Base-by-base conservation (phyloP, 2,329 filamentous ascomycete species). In the Mariannaea sp. region DNA sequence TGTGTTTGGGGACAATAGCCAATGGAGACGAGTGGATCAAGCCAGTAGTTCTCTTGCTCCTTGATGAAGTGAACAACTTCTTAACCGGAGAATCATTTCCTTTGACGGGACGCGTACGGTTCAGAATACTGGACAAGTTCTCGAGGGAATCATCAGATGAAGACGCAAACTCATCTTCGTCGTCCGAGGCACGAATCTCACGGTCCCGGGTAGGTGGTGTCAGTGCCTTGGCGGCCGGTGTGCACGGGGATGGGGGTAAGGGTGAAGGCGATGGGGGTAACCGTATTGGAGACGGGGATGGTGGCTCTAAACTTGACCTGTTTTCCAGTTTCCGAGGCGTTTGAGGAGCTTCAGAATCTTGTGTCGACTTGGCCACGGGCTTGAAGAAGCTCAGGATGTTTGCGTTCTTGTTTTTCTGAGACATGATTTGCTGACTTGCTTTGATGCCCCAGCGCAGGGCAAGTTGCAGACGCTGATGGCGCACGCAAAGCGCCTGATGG, bases 171-270 rank as follows among this genome's bases (percentile, higher is more conserved):
- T 79, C 80, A 14, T 81, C 81, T n/a, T 89, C 87, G 8, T 88
- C 87, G 64, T 92, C 89, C 0, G 89, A 92, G 48, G 83, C 86
- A 39, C 79, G 79, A 33, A 92, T 88, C 49, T 87, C 74, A 10
- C 83, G 71, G 62, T 83, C 76, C 68, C 83, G 75, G 53, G 77
- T 73, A 42, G 72, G 59, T 7, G 51, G 43, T 53, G 60, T 32
- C 17, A 48, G 41, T 8, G 53, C 43, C 47, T 61, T 62, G 32
- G 46, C 46, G n/a, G 68, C 44, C 64, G 65, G 40, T 44, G 66
- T 53, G n/a, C 55, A 53, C 10, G 64, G 61, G 17, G 68, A 68
- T 17, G 59, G 58, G 10, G 59, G 58, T 14, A 49, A 42, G 5
- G 67, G 62, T n/a, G 67, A 65, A 4, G 57, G 49, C 4, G 66